These are phyloP conservation scores for Suillus clintonianus DNA, from an alignment of 768 basidiomycete genomes.

Conservation along the genomic window DNA sequence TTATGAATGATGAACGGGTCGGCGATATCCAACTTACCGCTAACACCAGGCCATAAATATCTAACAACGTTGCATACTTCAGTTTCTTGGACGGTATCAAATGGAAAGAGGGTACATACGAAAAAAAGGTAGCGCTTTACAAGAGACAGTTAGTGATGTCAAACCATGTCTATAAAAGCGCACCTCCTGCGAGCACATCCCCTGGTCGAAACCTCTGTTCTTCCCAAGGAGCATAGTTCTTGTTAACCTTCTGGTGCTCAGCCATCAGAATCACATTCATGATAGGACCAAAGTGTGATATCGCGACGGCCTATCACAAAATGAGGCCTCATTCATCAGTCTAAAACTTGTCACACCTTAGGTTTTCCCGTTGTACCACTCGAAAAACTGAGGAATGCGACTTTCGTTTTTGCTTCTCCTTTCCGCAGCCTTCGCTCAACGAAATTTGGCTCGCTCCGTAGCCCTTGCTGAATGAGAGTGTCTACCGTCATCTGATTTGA, in stretches of 20 bases:
- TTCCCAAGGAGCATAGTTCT: constrained; percentile 40
- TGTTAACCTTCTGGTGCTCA: constrained; percentile 45
- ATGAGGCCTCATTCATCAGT: not conserved
- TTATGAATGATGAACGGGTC: constrained; percentile 6
- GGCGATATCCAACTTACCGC: constrained; percentile 38
- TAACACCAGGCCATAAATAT: constrained; percentile 62
- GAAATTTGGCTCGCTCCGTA: constrained; percentile 38
- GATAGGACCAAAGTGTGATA: constrained; percentile 67
- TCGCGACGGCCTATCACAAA: constrained; percentile 55
- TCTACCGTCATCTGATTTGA: constrained; percentile 39
- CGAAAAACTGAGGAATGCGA: constrained; percentile 73
- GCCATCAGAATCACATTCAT: constrained; percentile 65
- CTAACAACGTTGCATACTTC: constrained; percentile 30
- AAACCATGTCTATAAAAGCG: constrained; percentile 19
- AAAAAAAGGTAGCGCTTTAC: constrained; percentile 58
- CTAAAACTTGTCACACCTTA: constrained; percentile 15
- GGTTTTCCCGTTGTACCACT: constrained; percentile 72
- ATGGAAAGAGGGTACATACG: constrained; percentile 41
- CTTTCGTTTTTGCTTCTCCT: constrained; percentile 60
- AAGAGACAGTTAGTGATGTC: not conserved
- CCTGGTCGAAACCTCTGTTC: constrained; percentile 50
- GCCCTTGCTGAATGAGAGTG: constrained; percentile 49
- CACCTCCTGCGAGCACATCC: constrained; percentile 59
- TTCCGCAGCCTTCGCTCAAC: constrained; percentile 46
- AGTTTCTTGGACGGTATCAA: constrained; percentile 6